Base-by-base conservation (phyloP, 805 yeast genomes). In the Ogataea kodamae region DNA sequence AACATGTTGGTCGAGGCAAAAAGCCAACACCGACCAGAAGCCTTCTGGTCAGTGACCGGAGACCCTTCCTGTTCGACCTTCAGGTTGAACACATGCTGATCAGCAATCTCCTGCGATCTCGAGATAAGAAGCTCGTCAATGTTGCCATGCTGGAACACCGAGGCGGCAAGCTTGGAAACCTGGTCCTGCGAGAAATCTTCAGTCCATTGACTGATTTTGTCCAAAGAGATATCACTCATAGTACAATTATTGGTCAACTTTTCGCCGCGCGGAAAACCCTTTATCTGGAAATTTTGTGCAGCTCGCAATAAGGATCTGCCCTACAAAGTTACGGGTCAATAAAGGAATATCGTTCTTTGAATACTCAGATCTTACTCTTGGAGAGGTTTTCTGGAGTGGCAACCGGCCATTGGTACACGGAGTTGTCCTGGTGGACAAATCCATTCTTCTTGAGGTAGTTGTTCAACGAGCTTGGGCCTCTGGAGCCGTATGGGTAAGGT, bases 381-480 rank as follows among this genome's bases (percentile, higher is more conserved):
- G 45, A 46, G 18, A 55, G 30, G n/a, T 40, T 45, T 31, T 59
- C 61, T 2, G 74, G 79, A 11, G 74, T 75, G 14, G 88, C 79
- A 45, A 83, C 76, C 22, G 97, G 97, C 97, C 97, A 90, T 59
- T 82, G 84, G 65, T 90, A 90, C 40, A 73, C 64, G 28, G 75
- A 78, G 34, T 70, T 71, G 38, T 71, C 70, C 47, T 74, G 71
- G 46, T 81, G 76, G n/a, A 65, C 70, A 57, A 85, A 89, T 33
- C 92, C 90, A 55, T 88, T 84, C 19, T 69, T 64, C 29, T 61
- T 59, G 62, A 90, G 63, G 57, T 76, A 90, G 26, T 67, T 64
- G 39, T 67, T 68, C 54, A 88, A 70, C 15, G 65, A 67, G 35
- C 63, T 62, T 31, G 98, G 97, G 26, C 96, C 96, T 60, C 95